Evolutionary conservation across 2,329 filamentous ascomycete genomes (phyloP), one percentile per base, ranked within the genome.

Genomic region (Gaeumannomyces sp.): DNA sequence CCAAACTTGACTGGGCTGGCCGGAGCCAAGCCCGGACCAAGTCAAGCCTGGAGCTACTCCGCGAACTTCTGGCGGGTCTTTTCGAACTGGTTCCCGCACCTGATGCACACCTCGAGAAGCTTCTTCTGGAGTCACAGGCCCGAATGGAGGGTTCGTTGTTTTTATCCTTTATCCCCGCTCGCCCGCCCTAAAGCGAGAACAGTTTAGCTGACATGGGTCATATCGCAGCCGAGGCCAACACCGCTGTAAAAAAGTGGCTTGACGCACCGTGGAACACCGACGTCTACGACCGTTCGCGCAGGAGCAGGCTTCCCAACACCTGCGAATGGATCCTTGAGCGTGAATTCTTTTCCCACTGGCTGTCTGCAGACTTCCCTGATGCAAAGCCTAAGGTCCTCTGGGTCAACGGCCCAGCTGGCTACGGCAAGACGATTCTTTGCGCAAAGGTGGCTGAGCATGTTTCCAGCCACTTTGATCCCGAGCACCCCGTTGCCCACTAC

Each of bases 291-390:
- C 28, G 59, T 5, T 35, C 59, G 1, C n/a, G 59, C 58, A 28
- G 14, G 25, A 60, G 27, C 27, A 60, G 58, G 58, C 58, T 60
- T 29, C 27, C 27, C 25, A 60, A 33, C 27, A 60, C 58, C n/a
- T 60, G 58, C 58, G 19, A 16, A 5, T 60, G 58, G 58, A 31
- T 60, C 19, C 29, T 60, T 16, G 28, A 60, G 11, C 58, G 58
- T 19, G 29, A 60, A 28, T 60, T 60, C 31, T 60, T 60, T 31
- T 10, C 3, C 19, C 4, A 60, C 58, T 60, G 58, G 58, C 10
- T 28, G 4, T 29, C 58, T 13, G 28, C 7, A 10, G 25, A 28
- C 6, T 60, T 35, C 28, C 29, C 29, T 22, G 59, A 33, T 33
- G 31, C 22, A 28, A 29, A n/a, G 14, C 28, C 14, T 7, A 60